A percentile compares a stretch with the other conserved stretches of the same genome.
Conservation (phyloP, 2,329 filamentous ascomycete species). For the Sphaerulina populicola region DNA sequence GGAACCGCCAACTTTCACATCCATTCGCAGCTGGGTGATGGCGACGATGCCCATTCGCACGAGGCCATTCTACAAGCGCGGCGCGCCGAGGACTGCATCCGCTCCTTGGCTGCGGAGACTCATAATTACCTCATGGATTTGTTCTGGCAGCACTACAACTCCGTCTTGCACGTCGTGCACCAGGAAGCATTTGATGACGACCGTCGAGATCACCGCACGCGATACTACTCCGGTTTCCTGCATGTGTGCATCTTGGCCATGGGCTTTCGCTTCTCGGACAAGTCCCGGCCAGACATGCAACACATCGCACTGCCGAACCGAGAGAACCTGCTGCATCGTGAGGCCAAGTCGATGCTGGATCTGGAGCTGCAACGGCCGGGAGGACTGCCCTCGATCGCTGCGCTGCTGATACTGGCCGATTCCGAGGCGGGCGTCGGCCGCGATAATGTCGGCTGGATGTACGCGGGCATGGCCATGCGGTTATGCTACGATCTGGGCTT, state of each 20-base stretch:
- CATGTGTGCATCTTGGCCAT: slow-evolving; percentile 26
- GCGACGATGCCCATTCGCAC: slow-evolving; percentile 14
- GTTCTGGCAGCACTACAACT: slow-evolving; percentile 26
- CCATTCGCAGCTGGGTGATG: slow-evolving; percentile 19
- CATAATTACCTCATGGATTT: slow-evolving; percentile 25
- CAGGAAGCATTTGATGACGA: slow-evolving; percentile 24
- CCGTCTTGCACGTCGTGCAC: slow-evolving; percentile 24
- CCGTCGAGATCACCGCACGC: slow-evolving; percentile 16
- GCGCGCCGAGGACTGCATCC: slow-evolving; percentile 22
- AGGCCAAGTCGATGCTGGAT: slow-evolving; percentile 26
- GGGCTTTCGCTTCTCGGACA: slow-evolving; percentile 23
- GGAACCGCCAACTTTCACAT: slow-evolving; percentile 25
- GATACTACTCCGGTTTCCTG: slow-evolving; percentile 26
- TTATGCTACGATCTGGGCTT: slow-evolving; percentile 24
- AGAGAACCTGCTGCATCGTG: slow-evolving; percentile 23
- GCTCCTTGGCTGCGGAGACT: slow-evolving; percentile 20
- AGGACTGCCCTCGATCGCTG: slow-evolving; percentile 23
- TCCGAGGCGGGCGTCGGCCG: slow-evolving; percentile 22
- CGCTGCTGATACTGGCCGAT: slow-evolving; percentile 23
- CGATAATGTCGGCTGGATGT: slow-evolving; percentile 26
- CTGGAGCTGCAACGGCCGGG: slow-evolving; percentile 24
- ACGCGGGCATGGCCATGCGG: slow-evolving; percentile 25
- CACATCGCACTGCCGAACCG: slow-evolving; percentile 20
- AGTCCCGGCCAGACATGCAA: slow-evolving; percentile 22
- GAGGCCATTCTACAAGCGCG: slow-evolving; percentile 18